phyloP scores from a whole-genome alignment of 2,329 filamentous ascomycete genomes.

The Nemania bipapillata region DNA sequence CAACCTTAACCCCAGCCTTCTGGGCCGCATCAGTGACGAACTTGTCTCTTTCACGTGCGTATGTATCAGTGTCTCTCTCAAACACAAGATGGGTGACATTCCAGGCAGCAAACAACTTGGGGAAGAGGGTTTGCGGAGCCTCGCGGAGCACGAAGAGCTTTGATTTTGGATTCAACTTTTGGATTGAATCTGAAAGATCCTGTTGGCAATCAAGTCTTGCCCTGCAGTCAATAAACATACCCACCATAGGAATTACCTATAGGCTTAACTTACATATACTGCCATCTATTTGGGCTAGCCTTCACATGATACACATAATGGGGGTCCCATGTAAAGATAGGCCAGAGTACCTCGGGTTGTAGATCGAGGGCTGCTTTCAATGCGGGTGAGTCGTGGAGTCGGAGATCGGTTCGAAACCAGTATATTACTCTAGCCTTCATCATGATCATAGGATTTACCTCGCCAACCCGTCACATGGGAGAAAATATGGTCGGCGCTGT shows the following conservation, averaged over 20 bases:
- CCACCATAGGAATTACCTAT: background rate
- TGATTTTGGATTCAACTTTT: slow-evolving; percentile 72
- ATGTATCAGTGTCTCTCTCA: slow-evolving; percentile 81
- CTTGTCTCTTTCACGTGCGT: slow-evolving; percentile 72
- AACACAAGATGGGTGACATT: slow-evolving; percentile 79
- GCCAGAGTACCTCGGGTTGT: slow-evolving; percentile 74
- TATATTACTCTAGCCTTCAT: slow-evolving; percentile 70
- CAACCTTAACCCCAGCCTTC: slow-evolving; percentile 73
- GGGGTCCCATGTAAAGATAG: slow-evolving; percentile 83
- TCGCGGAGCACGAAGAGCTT: slow-evolving; percentile 78
- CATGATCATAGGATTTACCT: slow-evolving; percentile 34
- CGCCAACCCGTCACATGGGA: background rate
- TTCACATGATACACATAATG: slow-evolving; percentile 80
- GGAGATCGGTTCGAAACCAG: slow-evolving; percentile 82
- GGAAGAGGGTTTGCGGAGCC: slow-evolving; percentile 75
- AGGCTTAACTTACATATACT: slow-evolving; percentile 67
- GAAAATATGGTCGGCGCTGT: too few species aligned
- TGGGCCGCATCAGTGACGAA: slow-evolving; percentile 68
- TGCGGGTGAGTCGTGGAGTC: slow-evolving; percentile 80
- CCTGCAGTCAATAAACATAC: slow-evolving; percentile 20
- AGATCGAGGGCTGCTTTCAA: slow-evolving; percentile 77
- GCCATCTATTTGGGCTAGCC: slow-evolving; percentile 78
- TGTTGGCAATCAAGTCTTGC: slow-evolving; percentile 75
- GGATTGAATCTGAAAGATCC: slow-evolving; percentile 74
- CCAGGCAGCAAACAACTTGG: slow-evolving; percentile 79